These are phyloP conservation scores for Fonsecaea monophora DNA, from an alignment of 2,329 filamentous ascomycete species.

Conservation along the genomic window DNA sequence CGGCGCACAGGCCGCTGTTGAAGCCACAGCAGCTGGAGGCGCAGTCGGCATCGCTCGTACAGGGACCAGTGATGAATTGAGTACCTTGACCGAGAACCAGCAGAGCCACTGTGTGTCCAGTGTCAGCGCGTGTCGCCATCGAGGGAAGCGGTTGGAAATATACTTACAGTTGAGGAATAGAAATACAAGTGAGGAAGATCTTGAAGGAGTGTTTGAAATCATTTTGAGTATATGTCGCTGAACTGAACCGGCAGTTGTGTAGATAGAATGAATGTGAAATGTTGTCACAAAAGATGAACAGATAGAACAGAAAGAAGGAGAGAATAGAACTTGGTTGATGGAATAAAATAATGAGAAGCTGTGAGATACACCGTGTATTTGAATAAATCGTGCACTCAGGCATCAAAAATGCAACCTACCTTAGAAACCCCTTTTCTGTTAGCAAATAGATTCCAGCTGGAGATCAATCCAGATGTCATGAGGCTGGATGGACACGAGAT, in stretches of 20 bases:
- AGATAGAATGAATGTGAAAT: conserved; percentile 24
- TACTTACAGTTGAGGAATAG: conserved; percentile 33
- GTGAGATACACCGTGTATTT: conserved; percentile 21
- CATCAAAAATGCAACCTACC: background rate
- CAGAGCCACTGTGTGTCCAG: conserved; percentile 22
- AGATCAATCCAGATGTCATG: background rate
- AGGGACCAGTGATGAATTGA: conserved; percentile 44
- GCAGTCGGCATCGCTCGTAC: conserved; percentile 41
- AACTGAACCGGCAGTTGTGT: conserved; percentile 26
- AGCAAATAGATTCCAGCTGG: conserved; percentile 7
- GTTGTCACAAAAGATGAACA: background rate
- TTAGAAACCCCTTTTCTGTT: conserved; percentile 18
- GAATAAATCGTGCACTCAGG: conserved; percentile 17
- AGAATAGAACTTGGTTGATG: conserved; percentile 9
- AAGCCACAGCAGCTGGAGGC: conserved; percentile 43
- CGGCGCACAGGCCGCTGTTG: conserved; percentile 41
- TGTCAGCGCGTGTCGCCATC: background rate
- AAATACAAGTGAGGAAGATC: conserved; percentile 20
- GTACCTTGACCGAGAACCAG: conserved; percentile 35
- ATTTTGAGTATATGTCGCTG: conserved; percentile 23
- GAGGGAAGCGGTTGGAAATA: background rate
- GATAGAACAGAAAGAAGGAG: conserved; percentile 8
- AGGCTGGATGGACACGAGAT: background rate
- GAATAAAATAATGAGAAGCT: background rate
- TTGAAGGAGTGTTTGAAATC: conserved; percentile 20